Conservation (phyloP, 768 basidiomycete species). For the Pleurotus giganteus region DNA sequence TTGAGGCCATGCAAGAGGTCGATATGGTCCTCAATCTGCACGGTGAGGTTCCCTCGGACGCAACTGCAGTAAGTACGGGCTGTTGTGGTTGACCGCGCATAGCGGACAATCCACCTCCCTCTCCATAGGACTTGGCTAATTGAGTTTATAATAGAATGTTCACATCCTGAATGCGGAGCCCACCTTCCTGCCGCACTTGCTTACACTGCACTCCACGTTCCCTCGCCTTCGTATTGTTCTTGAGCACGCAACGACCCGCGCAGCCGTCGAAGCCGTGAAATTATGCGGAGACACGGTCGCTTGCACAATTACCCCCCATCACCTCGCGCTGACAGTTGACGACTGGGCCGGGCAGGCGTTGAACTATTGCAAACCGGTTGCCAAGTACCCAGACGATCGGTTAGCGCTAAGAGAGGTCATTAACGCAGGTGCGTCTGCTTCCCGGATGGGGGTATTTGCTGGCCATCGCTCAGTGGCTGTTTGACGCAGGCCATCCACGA, state of each 20-base stretch:
- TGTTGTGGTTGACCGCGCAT: conserved; percentile 1
- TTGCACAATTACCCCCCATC: conserved; percentile 97
- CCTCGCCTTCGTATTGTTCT: conserved; percentile 92
- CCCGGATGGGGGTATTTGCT: neutral
- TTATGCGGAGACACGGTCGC: conserved; percentile 78
- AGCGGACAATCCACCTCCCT: neutral
- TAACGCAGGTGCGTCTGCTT: conserved; percentile 52
- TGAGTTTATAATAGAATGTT: conserved; percentile 55
- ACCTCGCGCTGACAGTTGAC: conserved; percentile 90
- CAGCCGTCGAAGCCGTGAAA: conserved; percentile 86
- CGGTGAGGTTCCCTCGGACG: conserved; percentile 93
- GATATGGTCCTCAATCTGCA: conserved; percentile 96
- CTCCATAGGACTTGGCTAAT: conserved; percentile 2
- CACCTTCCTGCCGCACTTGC: conserved; percentile 84
- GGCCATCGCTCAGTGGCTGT: neutral
- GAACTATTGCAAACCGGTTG: conserved; percentile 97
- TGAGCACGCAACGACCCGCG: conserved; percentile 93
- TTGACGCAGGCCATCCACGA: conserved; percentile 70
- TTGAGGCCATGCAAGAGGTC: conserved; percentile 89
- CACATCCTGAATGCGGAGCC: conserved; percentile 94
- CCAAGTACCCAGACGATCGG: conserved; percentile 93
- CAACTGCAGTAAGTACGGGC: conserved; percentile 43
- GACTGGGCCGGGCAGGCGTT: conserved; percentile 95
- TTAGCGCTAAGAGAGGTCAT: conserved; percentile 78
- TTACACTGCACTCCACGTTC: conserved; percentile 77